Evolutionary conservation across 2,329 filamentous ascomycete species (phyloP).

Genomic region (Colletotrichum sp.): DNA sequence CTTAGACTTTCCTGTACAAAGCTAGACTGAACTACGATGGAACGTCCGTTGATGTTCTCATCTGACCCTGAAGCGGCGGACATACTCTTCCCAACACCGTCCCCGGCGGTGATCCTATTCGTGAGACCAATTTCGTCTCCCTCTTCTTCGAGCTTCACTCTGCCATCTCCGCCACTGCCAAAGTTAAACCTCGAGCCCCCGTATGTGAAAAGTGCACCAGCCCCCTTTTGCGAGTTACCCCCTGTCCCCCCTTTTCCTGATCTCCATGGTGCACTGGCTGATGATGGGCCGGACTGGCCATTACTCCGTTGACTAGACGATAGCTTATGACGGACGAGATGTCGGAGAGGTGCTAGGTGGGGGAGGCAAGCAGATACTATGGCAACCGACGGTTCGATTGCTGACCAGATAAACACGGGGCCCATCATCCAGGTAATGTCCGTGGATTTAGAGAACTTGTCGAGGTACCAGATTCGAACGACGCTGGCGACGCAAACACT

Average conservation of each 20-base stretch:
- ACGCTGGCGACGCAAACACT: conserved; percentile 15
- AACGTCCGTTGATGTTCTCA: conserved; percentile 22
- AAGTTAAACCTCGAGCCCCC: conserved; percentile 5
- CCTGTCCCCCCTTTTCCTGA: background rate
- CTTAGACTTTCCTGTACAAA: background rate
- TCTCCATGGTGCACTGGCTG: background rate
- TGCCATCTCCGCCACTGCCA: background rate
- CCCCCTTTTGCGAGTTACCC: background rate
- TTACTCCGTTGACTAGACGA: background rate
- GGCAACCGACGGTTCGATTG: conserved; percentile 43
- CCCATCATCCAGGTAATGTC: conserved; percentile 21
- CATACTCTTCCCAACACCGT: background rate
- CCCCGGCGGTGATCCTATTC: background rate
- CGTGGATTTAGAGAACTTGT: conserved; percentile 1
- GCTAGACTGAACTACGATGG: background rate
- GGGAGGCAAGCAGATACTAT: conserved; percentile 44
- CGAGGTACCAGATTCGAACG: conserved; percentile 2
- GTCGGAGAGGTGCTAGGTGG: conserved; percentile 34
- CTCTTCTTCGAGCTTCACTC: background rate
- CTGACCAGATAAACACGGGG: conserved; percentile 37
- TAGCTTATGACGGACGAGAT: background rate
- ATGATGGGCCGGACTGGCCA: background rate
- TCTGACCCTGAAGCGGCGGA: background rate
- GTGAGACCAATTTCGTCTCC: conserved; percentile 15
- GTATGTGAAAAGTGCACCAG: conserved; percentile 1